phyloP scores from a whole-genome alignment of 805 yeast species.

The Wickerhamomyces rabaulensis region DNA sequence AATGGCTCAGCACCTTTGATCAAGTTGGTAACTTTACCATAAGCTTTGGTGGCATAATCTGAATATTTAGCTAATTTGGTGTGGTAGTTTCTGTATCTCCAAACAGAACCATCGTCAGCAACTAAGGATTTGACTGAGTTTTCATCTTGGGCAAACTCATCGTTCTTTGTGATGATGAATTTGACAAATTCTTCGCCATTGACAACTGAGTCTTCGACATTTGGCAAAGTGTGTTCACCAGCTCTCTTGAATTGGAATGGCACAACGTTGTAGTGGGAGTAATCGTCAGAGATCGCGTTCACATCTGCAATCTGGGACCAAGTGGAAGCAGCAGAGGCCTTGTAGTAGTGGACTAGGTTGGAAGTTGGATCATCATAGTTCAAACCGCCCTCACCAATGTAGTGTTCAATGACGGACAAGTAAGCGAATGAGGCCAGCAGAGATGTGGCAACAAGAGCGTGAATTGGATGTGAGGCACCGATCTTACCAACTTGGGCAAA shows the following conservation, averaged over 20 bases:
- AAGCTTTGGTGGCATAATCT: conserved; percentile 40
- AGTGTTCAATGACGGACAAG: conserved; percentile 66
- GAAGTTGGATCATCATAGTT: conserved; percentile 8
- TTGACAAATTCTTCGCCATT: conserved; percentile 40
- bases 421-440: conserved; percentile 77
- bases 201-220: conserved; percentile 32
- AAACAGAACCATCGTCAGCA: conserved; percentile 41
- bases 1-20: conserved; percentile 75
- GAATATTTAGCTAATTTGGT: conserved; percentile 52
- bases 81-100: conserved; percentile 54
- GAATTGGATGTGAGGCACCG: conserved; percentile 83
- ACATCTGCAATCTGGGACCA: conserved; percentile 48
- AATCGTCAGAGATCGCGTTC: conserved; percentile 31
- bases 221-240: conserved; percentile 37
- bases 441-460: conserved; percentile 67
- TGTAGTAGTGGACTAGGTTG: conserved; percentile 29
- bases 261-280: conserved; percentile 43
- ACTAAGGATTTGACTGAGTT: conserved; percentile 9
- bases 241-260: conserved; percentile 54
- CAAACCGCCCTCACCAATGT: conserved; percentile 32
- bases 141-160: conserved; percentile 8
- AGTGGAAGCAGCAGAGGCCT: conserved; percentile 28
- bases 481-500: conserved; percentile 44
- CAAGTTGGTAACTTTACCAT: conserved; percentile 37
- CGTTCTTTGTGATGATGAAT: conserved; percentile 29